Base-by-base conservation (phyloP, 768 basidiomycete genomes). In the Exidia glandulosa region DNA sequence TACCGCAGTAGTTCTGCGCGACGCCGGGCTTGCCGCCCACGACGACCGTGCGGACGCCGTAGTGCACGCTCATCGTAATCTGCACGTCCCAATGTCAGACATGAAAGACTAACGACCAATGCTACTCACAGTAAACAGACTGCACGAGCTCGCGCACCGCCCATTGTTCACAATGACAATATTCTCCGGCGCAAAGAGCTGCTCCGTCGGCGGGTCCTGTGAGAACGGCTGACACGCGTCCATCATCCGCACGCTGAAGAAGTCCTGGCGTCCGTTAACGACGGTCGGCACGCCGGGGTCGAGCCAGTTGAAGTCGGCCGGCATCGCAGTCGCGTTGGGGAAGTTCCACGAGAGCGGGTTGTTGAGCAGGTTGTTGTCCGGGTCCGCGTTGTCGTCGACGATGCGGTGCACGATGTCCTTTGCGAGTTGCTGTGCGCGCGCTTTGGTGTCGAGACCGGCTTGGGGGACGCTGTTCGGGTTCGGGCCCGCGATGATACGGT, bases 21-120 rank as follows among this genome's bases (percentile, higher is more conserved):
- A 76, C 68, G 52, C 69, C 74, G 10, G 73, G 66, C 64, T 76
- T 76, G 32, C 82, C 83, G 25, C 81, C 82, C n/a, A 81, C 63
- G 2, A 84, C 81, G n/a, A 80, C 78, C 4, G 79, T 81, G 64
- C 72, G 80, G 29, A 76, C 77, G 31, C 81, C 81, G 61, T 84
- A 81, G 41, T 76, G 71, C 67, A 83, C 84, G 0, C 77, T 69
- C 81, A 85, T 82, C 25, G 81, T 80, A 61, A 83, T 78, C 81
- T 83, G 58, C 6, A 32, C 31, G 29, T 45, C 13, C 19, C 10
- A 19, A 9, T 19, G 36, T 37, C 36, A 37, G 19, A 10, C 36
- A 37, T 10, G 23, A 48, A 12, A 30, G 2, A 23, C 56, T 31
- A 45, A 25, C 19, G 19, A 56, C 13, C 47, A 33, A 29, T 31